phyloP scores from a whole-genome alignment of 2,329 filamentous ascomycete genomes.

The Alternaria hordeiaustralica region DNA sequence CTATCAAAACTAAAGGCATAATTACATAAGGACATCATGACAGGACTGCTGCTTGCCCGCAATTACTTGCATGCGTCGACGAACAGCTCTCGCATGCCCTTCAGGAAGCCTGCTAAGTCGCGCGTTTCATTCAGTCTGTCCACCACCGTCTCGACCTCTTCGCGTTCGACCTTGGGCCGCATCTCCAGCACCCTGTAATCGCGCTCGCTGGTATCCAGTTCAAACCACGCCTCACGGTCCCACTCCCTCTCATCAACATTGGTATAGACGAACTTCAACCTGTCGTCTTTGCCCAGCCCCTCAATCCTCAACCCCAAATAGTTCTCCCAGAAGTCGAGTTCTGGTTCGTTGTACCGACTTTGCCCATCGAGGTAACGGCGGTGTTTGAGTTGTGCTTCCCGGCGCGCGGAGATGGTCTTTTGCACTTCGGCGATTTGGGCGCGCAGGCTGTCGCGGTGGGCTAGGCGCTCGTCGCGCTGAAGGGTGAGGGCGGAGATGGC shows the following conservation, averaged over 20 bases:
- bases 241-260: constrained; percentile 87
- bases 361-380: constrained; percentile 81
- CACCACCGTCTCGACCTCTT: constrained; percentile 76
- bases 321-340: constrained; percentile 94
- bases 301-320: constrained; percentile 90
- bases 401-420: constrained; percentile 70
- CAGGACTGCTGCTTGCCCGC: neutral
- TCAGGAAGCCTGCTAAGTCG: constrained; percentile 74
- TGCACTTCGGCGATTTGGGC: constrained; percentile 69
- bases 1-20: neutral
- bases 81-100: constrained; percentile 83
- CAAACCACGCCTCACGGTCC: constrained; percentile 92
- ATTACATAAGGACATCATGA: neutral
- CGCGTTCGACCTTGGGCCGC: constrained; percentile 80
- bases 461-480: constrained; percentile 62
- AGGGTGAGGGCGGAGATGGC: constrained; percentile 63
- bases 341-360: constrained; percentile 85
- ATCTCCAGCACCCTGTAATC: constrained; percentile 87
- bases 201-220: constrained; percentile 78
- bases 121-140: constrained; percentile 82
- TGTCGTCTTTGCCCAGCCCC: constrained; percentile 81
- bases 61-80: constrained; percentile 59
- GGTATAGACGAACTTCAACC: constrained; percentile 87
- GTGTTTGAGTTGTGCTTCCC: constrained; percentile 75
- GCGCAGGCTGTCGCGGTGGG: constrained; percentile 63